Conservation (phyloP, 108 stramenopile species). For the Discostella stelligeroides region DNA sequence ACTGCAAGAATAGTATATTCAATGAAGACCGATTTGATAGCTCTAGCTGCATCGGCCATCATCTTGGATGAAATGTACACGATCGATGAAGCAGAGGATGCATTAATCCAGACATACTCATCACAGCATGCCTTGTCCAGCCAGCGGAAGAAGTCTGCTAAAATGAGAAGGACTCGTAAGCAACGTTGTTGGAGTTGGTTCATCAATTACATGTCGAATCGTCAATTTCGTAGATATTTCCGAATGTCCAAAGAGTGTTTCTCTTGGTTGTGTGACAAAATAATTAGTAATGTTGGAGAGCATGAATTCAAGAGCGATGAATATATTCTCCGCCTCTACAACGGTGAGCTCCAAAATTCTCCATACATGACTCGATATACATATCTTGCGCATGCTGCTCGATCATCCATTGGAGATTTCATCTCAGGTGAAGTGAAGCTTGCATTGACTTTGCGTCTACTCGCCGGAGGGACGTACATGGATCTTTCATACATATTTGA, state of each 20-base stretch:
- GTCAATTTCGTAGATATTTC: constrained; percentile 18
- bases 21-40: too few relatives aligned
- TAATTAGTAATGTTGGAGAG: constrained; percentile 19
- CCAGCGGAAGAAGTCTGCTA: too few relatives aligned
- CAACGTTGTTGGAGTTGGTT: too few relatives aligned
- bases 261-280: constrained; percentile 14
- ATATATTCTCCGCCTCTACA: too few relatives aligned
- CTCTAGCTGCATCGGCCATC: too few relatives aligned
- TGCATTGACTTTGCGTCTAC: constrained; percentile 16
- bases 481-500: constrained; percentile 19
- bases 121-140: too few relatives aligned
- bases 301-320: constrained; percentile 20
- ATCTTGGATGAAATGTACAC: too few relatives aligned
- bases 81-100: too few relatives aligned
- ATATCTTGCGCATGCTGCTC: constrained; percentile 6
- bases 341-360: neutral
- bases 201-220: too few relatives aligned
- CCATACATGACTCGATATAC: neutral
- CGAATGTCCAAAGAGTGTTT: constrained; percentile 25
- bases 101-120: too few relatives aligned
- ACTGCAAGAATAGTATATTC: too few relatives aligned
- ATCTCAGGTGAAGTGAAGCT: constrained; percentile 24
- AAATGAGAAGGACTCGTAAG: too few relatives aligned
- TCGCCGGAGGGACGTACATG: constrained; percentile 24
- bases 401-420: constrained; percentile 11